Evolutionary conservation across 805 yeast genomes (phyloP).

Genomic region (Nakazawaea sp.): DNA sequence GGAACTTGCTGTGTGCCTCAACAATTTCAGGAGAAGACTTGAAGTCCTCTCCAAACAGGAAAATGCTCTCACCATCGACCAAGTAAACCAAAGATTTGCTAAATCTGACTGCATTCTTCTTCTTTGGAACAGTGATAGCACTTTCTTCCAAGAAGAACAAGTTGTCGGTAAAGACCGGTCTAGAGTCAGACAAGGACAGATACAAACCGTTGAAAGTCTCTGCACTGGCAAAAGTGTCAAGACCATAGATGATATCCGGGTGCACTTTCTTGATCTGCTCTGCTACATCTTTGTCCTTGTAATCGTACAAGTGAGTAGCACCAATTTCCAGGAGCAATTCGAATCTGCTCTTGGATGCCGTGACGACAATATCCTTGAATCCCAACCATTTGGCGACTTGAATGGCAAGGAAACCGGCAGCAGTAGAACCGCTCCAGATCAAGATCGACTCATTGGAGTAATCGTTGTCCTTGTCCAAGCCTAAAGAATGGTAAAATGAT

Average conservation of each 20-base stretch:
- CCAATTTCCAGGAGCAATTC: constrained; percentile 20
- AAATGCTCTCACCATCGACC: constrained; percentile 28
- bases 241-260: constrained; percentile 23
- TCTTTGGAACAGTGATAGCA: constrained; percentile 13
- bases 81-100: constrained; percentile 30
- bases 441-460: constrained; percentile 33
- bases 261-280: constrained; percentile 22
- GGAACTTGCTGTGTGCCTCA: constrained; percentile 16
- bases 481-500: constrained; percentile 42
- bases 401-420: constrained; percentile 50
- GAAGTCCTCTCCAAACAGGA: constrained; percentile 23
- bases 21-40: constrained; percentile 2
- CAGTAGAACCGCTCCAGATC: constrained; percentile 63
- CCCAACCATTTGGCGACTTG: constrained; percentile 48
- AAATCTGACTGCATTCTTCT: constrained; percentile 26
- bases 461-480: constrained; percentile 13
- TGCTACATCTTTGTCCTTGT: constrained; percentile 23
- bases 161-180: constrained; percentile 27
- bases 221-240: constrained; percentile 23
- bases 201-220: constrained; percentile 21
- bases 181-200: constrained; percentile 24
- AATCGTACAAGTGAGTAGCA: constrained; percentile 29
- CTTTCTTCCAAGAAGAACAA: constrained; percentile 23
- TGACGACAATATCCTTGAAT: constrained; percentile 25
- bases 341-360: constrained; percentile 20